These are phyloP conservation scores for Calonectria fujianensis DNA, from an alignment of 2,329 filamentous ascomycete species.

Conservation along the genomic window DNA sequence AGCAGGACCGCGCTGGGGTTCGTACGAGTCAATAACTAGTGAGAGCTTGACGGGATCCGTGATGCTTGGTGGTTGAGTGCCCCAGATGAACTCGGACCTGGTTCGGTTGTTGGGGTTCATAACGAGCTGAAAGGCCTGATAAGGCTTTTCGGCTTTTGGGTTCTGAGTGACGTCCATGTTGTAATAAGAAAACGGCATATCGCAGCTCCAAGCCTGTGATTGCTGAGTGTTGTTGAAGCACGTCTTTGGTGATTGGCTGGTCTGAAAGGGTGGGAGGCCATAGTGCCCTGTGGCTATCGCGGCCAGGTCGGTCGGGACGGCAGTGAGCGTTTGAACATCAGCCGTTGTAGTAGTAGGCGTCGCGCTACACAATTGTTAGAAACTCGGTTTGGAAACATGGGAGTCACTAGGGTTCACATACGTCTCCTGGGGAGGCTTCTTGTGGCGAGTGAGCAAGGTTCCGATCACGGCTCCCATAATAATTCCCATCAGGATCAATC, in stretches of 20 bases:
- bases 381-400: not conserved
- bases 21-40: slow-evolving; percentile 72
- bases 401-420: not conserved
- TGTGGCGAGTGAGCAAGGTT: slow-evolving; percentile 60
- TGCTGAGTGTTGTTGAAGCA: slow-evolving; percentile 76
- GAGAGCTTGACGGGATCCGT: slow-evolving; percentile 61
- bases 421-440: slow-evolving; percentile 38
- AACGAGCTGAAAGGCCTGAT: slow-evolving; percentile 64
- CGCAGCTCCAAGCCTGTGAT: slow-evolving; percentile 78
- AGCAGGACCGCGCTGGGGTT: slow-evolving; percentile 70
- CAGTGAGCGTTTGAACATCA: slow-evolving; percentile 71
- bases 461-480: slow-evolving; percentile 76
- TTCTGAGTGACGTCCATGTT: slow-evolving; percentile 63
- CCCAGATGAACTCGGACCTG: slow-evolving; percentile 67
- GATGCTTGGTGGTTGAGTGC: slow-evolving; percentile 72
- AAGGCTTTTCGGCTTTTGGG: slow-evolving; percentile 50
- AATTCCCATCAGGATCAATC: slow-evolving; percentile 71
- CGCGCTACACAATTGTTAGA: slow-evolving; percentile 41
- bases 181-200: slow-evolving; percentile 68
- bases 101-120: slow-evolving; percentile 63
- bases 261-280: slow-evolving; percentile 72
- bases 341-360: slow-evolving; percentile 59
- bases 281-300: slow-evolving; percentile 74
- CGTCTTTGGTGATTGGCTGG: slow-evolving; percentile 68
- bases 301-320: slow-evolving; percentile 70